Base-by-base conservation (phyloP, 1,139 yeast species). In the Hansenula anomala region DNA sequence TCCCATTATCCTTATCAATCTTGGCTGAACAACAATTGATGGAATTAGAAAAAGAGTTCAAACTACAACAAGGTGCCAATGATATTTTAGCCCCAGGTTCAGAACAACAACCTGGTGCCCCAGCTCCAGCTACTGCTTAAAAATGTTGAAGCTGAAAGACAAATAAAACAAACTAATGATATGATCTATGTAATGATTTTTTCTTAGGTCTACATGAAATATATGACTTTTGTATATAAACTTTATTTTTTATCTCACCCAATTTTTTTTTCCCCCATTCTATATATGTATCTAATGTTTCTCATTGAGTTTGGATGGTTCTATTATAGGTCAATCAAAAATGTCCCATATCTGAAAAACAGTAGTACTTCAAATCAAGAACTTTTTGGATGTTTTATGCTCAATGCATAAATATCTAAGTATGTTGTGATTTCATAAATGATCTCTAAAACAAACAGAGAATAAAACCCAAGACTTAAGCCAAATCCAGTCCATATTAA, bases 31-130 rank as follows among this genome's bases (percentile, higher is more conserved):
- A 89, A 58, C 97, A 90, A 69, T 75, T 90, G 60, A 80, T 81
- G 61, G 97, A 90, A 67, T 78, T 88, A 84, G 97, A 90, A 70
- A 87, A 86, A 71, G 95, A 88, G 60, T 81, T 89, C 75, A 80
- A 84, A 53, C 73, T 88, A 60, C 90, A 84, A 61, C 89, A 85
- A 65, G 82, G 87, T 45, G 87, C 94, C 28, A 87, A 81, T 58
- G 94, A 84, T 49, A 80, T 87, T 37, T 71, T 86, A 56, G 89
- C 94, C 38, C 84, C 90, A 47, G 86, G 87, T 44, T 77, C 83
- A 36, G 80, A 74, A 47, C 80, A 73, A 44, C 79, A 52, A 37
- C 19, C 19, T 33, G 51, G 52, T 23, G 49, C 55, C 42, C 48
- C 55, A 24, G 39, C 51, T 30, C 47, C 50, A 42, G 55, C 54